A percentile compares a stretch with the other conserved stretches of the same genome.
Conservation (phyloP, 1,139 yeast species). For the Sugiyamaella xylanicola region DNA sequence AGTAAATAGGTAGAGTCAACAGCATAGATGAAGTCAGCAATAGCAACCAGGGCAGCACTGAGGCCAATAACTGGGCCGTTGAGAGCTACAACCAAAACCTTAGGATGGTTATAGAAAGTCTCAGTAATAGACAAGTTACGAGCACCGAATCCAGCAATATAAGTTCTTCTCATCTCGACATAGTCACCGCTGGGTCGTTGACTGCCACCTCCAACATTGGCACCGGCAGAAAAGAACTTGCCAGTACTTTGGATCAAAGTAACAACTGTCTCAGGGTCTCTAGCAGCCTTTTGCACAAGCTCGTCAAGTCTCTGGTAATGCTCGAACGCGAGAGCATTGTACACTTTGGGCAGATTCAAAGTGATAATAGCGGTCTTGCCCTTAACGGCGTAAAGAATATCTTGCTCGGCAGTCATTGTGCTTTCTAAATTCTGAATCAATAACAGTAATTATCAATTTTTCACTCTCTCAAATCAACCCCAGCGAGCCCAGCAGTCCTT, state of each 20-base stretch:
- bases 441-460: not conserved
- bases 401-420: slow-evolving; percentile 8
- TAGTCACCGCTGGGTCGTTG: slow-evolving; percentile 22
- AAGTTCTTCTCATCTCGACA: slow-evolving; percentile 26
- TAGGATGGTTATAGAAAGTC: slow-evolving; percentile 69
- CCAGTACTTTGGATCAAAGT: slow-evolving; percentile 77
- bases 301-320: slow-evolving; percentile 69
- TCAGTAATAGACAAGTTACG: slow-evolving; percentile 72
- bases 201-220: slow-evolving; percentile 54
- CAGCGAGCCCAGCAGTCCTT: no score
- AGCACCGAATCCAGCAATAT: slow-evolving; percentile 51
- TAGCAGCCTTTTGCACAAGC: slow-evolving; percentile 63
- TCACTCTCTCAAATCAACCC: not conserved
- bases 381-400: slow-evolving; percentile 47
- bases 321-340: slow-evolving; percentile 68
- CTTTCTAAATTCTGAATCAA: not conserved
- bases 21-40: slow-evolving; percentile 77
- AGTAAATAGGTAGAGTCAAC: slow-evolving; percentile 63
- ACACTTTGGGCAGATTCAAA: slow-evolving; percentile 59
- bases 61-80: slow-evolving; percentile 91
- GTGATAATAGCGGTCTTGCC: slow-evolving; percentile 66
- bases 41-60: slow-evolving; percentile 69
- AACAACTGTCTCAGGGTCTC: slow-evolving; percentile 62
- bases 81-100: slow-evolving; percentile 71
- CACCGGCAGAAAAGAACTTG: slow-evolving; percentile 83